Percentiles rank a stretch among this genome's conserved stretches.
These are phyloP conservation scores for Starmerella khaoyaiensis DNA, from an alignment of 805 yeast species.

Conservation along the genomic window DNA sequence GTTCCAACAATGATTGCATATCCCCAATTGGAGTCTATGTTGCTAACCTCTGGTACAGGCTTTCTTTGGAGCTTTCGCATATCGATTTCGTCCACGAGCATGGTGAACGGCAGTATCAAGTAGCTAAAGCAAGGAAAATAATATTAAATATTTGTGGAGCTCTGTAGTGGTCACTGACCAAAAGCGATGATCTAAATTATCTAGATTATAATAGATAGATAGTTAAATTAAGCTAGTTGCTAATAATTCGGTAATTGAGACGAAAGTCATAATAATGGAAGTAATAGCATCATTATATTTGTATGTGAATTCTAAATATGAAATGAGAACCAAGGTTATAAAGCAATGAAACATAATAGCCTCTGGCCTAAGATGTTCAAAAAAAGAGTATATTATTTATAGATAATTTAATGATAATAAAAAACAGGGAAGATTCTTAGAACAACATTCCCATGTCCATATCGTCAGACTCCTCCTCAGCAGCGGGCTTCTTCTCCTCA, in stretches of 20 bases:
- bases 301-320: background rate
- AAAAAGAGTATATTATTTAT: background rate
- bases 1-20: constrained; percentile 13
- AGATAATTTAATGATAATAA: background rate
- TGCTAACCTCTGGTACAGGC: background rate
- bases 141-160: no score
- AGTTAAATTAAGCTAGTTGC: no score
- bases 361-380: background rate
- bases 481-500: constrained; percentile 43
- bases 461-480: constrained; percentile 37
- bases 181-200: no score
- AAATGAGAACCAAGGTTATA: no score
- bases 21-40: constrained; percentile 9
- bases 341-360: no score
- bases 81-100: constrained; percentile 15
- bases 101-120: no score
- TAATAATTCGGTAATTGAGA: no score
- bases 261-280: no score
- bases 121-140: no score
- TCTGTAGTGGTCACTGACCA: no score
- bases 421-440: constrained; percentile 39
- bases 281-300: background rate
- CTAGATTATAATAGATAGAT: no score
- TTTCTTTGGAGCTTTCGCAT: constrained; percentile 1
- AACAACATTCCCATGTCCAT: constrained; percentile 92